Evolutionary conservation across 768 basidiomycete species (phyloP).

Genomic region (Leucocoprinus leucothites): DNA sequence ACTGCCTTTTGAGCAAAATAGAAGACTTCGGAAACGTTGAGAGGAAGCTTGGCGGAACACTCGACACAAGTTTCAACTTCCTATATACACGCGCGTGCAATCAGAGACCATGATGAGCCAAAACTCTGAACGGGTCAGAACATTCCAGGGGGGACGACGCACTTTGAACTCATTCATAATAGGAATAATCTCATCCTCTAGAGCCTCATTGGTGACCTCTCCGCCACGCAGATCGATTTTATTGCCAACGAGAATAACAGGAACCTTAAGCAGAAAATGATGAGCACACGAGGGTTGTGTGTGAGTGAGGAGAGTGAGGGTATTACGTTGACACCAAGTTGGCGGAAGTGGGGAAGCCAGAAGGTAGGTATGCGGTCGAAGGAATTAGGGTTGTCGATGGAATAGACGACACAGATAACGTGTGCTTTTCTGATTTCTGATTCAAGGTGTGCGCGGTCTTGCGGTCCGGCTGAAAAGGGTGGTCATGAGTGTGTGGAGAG

Average conservation of each 20-base stretch:
- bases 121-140: not conserved
- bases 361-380: conserved; percentile 98
- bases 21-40: conserved; percentile 96
- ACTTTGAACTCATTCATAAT: conserved; percentile 99
- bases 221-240: conserved; percentile 96
- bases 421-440: conserved; percentile 96
- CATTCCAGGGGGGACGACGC: conserved; percentile 13
- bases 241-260: conserved; percentile 96
- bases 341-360: conserved; percentile 94
- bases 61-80: conserved; percentile 99
- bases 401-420: conserved; percentile 97
- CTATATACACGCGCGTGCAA: conserved; percentile 37
- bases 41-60: conserved; percentile 85
- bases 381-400: conserved; percentile 93
- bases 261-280: conserved; percentile 48
- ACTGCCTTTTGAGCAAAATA: conserved; percentile 99
- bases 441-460: conserved; percentile 86
- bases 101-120: conserved; percentile 9
- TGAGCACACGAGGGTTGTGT: not conserved
- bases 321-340: conserved; percentile 90
- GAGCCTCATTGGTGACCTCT: conserved; percentile 87
- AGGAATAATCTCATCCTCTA: conserved; percentile 93
- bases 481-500: not conserved
- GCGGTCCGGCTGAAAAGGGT: conserved; percentile 61
- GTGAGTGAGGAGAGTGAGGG: not conserved